These are phyloP conservation scores for Davidsoniella eucalypti DNA, from an alignment of 2,329 filamentous ascomycete genomes.

Conservation along the genomic window DNA sequence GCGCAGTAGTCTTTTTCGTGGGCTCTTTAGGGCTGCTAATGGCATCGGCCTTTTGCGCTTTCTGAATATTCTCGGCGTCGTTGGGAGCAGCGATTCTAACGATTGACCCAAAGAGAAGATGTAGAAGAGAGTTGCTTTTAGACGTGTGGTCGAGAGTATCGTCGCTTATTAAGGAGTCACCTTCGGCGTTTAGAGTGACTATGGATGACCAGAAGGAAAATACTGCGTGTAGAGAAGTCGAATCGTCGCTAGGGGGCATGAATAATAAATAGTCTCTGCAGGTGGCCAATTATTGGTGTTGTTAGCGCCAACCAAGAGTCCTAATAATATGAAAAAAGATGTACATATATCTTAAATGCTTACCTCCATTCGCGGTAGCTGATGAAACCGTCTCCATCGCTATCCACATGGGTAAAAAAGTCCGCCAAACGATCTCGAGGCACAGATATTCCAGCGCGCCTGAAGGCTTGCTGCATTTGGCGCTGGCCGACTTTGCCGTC, in stretches of 20 bases:
- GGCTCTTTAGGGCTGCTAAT: neutral
- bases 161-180: slow-evolving; percentile 83
- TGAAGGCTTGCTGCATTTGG: slow-evolving; percentile 70
- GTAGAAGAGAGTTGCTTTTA: slow-evolving; percentile 60
- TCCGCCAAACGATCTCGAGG: slow-evolving; percentile 59
- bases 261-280: slow-evolving; percentile 82
- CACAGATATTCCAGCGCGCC: slow-evolving; percentile 60
- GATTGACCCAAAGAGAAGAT: slow-evolving; percentile 60
- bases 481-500: slow-evolving; percentile 74
- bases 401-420: slow-evolving; percentile 83
- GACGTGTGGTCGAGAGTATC: slow-evolving; percentile 86
- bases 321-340: neutral
- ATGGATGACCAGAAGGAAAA: slow-evolving; percentile 84
- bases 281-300: neutral
- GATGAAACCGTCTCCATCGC: slow-evolving; percentile 74
- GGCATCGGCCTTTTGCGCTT: neutral
- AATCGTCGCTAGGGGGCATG: slow-evolving; percentile 53
- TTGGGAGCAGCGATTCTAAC: slow-evolving; percentile 27
- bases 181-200: slow-evolving; percentile 79
- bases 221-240: slow-evolving; percentile 50
- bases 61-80: slow-evolving; percentile 11
- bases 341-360: slow-evolving; percentile 21
- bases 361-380: slow-evolving; percentile 96
- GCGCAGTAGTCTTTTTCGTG: neutral
- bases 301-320: neutral